Evolutionary conservation across 257 asterid species (phyloP), one percentile per base, ranked within the genome.

Genomic region (Ocimum tenuiflorum): DNA sequence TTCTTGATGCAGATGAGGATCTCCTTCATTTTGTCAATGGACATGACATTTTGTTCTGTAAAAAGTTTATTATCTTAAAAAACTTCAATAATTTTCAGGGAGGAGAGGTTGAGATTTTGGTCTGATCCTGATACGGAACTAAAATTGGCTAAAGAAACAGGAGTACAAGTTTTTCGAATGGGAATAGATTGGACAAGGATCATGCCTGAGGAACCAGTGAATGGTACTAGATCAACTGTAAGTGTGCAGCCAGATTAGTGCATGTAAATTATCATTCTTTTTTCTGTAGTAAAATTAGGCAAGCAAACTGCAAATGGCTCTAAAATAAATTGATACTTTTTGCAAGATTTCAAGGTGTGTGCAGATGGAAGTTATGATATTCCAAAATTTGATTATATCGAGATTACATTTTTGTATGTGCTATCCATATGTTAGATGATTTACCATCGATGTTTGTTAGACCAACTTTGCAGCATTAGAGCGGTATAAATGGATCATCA

Each of bases 181-280:
- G 98, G 98, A 65, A 70, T 92, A 60, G 98, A 92, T 80, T 92
- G 98, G 98, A 79, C 97, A 12, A 89, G 98, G 72, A 64, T 92
- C 78, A 92, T 92, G 97, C 97, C 97, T 3, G 79, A 78, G 70
- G 95, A 92, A 77, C 98, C 98, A 13, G 63, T 73, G 49, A 70
- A 74, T 75, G 96, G 89, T 54, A 35, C 80, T 17, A 77, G 56
- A 69, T 85, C 73, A 68, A 57, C 81, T 47, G 98, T 91, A 85
- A 86, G 96, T 69, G 29, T 29, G 3, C 8, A 4, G 27, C 38
- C 14, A 53, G 9, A 22, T 39, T 47, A 48, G 20, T 48, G 19
- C n/a, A 1, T 45, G 67, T 27, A 24, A 27, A 36, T 20, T 70
- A 8, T 14, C 53, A 12, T 59, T 33, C 19, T 14, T 31, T 76